Percentiles rank a stretch among this genome's conserved stretches.
These are phyloP conservation scores for Gracilaria domingensis DNA, from an alignment of 23 red algal genomes.

Conservation along the genomic window DNA sequence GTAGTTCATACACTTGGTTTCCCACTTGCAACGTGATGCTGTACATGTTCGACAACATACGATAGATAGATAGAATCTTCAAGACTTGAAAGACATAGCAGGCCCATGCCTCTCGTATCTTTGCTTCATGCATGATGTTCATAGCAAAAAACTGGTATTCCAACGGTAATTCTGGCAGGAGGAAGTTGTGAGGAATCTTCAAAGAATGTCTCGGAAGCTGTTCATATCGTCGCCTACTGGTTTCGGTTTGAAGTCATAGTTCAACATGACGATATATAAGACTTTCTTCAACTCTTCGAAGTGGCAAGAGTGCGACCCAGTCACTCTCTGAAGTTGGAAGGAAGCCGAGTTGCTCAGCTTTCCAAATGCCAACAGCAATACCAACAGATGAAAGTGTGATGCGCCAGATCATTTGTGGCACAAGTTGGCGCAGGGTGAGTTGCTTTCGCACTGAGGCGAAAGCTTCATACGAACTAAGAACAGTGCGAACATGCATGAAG, in stretches of 20 bases:
- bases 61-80: too few species aligned
- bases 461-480: slow-evolving; percentile 34
- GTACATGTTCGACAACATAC: too few species aligned
- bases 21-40: too few species aligned
- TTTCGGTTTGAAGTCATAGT: background rate
- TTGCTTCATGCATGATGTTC: too few species aligned
- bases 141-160: too few species aligned
- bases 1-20: too few species aligned
- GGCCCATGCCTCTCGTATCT: too few species aligned
- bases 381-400: slow-evolving; percentile 20
- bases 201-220: too few species aligned
- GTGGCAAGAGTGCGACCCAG: slow-evolving; percentile 63
- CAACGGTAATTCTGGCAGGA: too few species aligned
- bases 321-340: slow-evolving; percentile 72
- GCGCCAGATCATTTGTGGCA: slow-evolving; percentile 30
- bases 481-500: slow-evolving; percentile 64
- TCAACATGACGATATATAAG: background rate
- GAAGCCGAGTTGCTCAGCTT: slow-evolving; percentile 52
- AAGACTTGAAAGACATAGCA: too few species aligned
- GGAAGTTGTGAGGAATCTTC: background rate
- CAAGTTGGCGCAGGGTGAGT: slow-evolving; percentile 10
- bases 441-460: slow-evolving; percentile 38
- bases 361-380: slow-evolving; percentile 46
- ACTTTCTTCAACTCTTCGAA: slow-evolving; percentile 22
- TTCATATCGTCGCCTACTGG: too few species aligned